Evolutionary conservation across 441 rosid genomes (phyloP), one percentile per base, ranked within the genome.

Genomic region (Populus hybrid): DNA sequence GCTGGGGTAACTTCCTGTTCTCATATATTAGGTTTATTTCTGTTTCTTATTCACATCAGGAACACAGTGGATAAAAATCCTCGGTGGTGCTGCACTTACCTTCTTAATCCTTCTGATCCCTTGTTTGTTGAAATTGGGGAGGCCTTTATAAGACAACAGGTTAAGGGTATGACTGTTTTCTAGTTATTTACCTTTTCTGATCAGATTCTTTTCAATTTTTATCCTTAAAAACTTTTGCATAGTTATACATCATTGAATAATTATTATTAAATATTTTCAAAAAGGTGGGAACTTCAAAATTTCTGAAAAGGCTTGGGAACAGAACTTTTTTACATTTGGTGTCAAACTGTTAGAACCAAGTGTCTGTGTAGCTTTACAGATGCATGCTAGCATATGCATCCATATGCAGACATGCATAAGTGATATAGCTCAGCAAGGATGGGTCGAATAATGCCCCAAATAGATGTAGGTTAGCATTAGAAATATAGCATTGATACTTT

Each of bases 61-160:
- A 97, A 94, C 84, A 94, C 98, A 10, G 98, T 97, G 83, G 89
- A 93, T 83, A 87, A 90, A 79, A 86, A 93, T 87, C 81, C 92
- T 72, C 94, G 83, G 71, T 97, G 99, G 99, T 94, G 98, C 81
- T 97, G 99, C 81, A 97, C 99, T 35, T 97, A 89, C 87, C 98
- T 97, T 80, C 92, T 97, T 70, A 83, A 84, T 85, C 98, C 99
- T 72, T 87, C 94, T 74, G 98, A 97, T 84, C 92, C 98, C 73
- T 84, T 94, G 81, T 97, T 96, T 84, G 80, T 92, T 81, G 90
- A 91, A 80, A 90, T 96, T 76, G 98, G 98, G 73, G 87, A 92
- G 87, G 97, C 95, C 77, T 97, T 97, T 85, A 89, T 96, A 50
- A 87, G 77, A 84, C 89, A 87, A 79, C 99, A 96, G 87, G 80